Base-by-base conservation (phyloP, 2,329 filamentous ascomycete genomes). In the Ophiostoma ulmi region DNA sequence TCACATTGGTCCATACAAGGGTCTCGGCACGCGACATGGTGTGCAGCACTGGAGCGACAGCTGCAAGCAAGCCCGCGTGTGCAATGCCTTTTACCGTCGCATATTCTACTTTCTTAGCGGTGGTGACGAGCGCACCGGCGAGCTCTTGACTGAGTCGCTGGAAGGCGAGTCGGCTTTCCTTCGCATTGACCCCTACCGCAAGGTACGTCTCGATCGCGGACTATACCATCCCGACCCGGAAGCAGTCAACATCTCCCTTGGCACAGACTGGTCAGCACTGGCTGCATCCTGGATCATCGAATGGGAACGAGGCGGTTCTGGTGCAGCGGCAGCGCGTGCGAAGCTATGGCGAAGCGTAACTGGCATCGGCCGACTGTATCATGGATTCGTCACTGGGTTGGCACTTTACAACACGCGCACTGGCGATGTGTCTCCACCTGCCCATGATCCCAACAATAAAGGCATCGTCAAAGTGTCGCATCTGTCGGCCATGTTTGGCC, bases 31-130 rank as follows among this genome's bases (percentile, higher is more conserved):
- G 17, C 61, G 61, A 14, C 61, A 64, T 17, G 61, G 61, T 7
- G 61, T 64, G 13, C 61, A 64, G 61, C 61, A 64, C 61, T 64
- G 61, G 61, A 64, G 61, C 61, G 61, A 64, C 61, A 64, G 61
- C 61, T 64, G 61, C 35, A 64, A 64, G 31, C 61, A 64, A 14
- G 61, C 35, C 5, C 61, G 61, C 61, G 61, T 64, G 13, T 64
- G 61, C 35, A 64, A 64, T 10, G 61, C 61, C 5, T 64, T 64
- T 64, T 64, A 64, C 61, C 61, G 61, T 6, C 61, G 61, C 35
- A 36, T 64, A 14, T 64, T 64, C 35, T 64, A 36, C 61, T 64
- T 64, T 10, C 61, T 64, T 1, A 64, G 61, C 35, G 61, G 61
- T 17, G 61, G 61, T n/a, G 61, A 64, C 61, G 61, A 38, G 61